Conservation (phyloP, 2,329 filamentous ascomycete genomes). For the Xylaria sp. region DNA sequence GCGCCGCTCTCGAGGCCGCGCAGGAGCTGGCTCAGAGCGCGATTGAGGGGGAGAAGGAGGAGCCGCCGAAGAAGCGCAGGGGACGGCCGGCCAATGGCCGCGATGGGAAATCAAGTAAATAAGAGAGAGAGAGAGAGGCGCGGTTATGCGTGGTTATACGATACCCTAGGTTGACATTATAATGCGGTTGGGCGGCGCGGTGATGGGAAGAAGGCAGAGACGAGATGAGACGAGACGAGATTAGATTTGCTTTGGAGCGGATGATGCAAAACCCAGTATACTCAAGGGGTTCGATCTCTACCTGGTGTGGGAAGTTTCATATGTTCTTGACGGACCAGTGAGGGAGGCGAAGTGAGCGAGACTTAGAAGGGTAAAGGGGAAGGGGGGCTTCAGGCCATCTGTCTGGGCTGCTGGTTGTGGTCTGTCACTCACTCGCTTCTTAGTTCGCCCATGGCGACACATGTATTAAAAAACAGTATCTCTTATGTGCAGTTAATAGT, state of each 20-base stretch:
- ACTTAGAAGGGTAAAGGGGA: too few species aligned
- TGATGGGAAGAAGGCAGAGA: neutral
- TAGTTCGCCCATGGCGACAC: neutral
- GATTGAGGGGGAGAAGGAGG: neutral
- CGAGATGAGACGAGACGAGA: neutral
- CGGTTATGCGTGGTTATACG: too few species aligned
- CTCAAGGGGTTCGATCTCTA: too few species aligned
- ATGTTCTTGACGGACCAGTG: neutral
- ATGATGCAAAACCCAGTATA: too few species aligned
- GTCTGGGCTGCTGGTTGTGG: neutral
- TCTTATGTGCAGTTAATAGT: neutral
- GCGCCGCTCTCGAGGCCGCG: constrained; percentile 1
- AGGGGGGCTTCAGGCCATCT: neutral
- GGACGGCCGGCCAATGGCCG: neutral
- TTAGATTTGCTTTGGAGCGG: too few species aligned
- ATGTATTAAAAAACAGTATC: constrained; percentile 9
- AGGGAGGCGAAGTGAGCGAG: neutral
- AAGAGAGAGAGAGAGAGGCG: too few species aligned
- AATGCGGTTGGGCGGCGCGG: neutral
- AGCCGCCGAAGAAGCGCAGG: neutral
- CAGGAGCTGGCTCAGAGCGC: neutral
- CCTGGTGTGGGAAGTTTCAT: neutral
- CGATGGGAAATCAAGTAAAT: too few species aligned
- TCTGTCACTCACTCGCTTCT: constrained; percentile 3
- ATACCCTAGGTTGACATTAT: neutral